Evolutionary conservation across 805 yeast species (phyloP), one percentile per base, ranked within the genome.

Genomic region (Myxozyma vanderwaltii): DNA sequence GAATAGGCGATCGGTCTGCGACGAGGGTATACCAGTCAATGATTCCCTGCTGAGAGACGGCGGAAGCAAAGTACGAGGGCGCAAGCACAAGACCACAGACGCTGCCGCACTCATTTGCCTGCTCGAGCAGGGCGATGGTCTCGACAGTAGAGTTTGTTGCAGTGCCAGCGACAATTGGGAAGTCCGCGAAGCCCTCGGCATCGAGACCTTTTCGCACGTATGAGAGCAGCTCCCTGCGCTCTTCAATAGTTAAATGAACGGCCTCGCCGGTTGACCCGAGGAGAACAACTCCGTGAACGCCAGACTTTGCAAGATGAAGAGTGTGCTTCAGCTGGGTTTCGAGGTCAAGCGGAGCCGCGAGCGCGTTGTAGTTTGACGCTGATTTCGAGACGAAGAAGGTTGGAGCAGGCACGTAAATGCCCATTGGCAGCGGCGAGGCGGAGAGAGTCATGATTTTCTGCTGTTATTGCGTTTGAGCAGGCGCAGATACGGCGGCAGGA

Each of bases 211-310:
- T 56, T 49, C 66, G 63, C 49, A 79, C 66, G 21, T 67, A 68
- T 17, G 67, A 44, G 46, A 67, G 61, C 26, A 69, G 58, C 39
- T 49, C 63, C 39, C 52, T 61, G 62, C 85, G 74, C 70, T 82
- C 86, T 43, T 68, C 63, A 53, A 76, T 72, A 10, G 83, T 76
- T 63, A 81, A 70, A 63, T 81, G 83, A 39, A 80, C 79, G 60
- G 79, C 78, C 67, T 82, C 85, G 39, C 85, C 86, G 15, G 84
- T 82, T 36, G 83, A 79, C 4, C 85, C 85, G 67, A 80, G 73
- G 6, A 81, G 65, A 13, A 80, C 81, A 2, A 78, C 69, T 24
- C 86, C 86, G 46, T 69, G 63, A 56, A 81, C 77, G 8, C 85
- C 84, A 59, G 71, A 73, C 23, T 73, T 67, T 43, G 76, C 69